phyloP scores from a whole-genome alignment of 1,284 basidiomycete species.

The Pyrrhoderma lamaoense region DNA sequence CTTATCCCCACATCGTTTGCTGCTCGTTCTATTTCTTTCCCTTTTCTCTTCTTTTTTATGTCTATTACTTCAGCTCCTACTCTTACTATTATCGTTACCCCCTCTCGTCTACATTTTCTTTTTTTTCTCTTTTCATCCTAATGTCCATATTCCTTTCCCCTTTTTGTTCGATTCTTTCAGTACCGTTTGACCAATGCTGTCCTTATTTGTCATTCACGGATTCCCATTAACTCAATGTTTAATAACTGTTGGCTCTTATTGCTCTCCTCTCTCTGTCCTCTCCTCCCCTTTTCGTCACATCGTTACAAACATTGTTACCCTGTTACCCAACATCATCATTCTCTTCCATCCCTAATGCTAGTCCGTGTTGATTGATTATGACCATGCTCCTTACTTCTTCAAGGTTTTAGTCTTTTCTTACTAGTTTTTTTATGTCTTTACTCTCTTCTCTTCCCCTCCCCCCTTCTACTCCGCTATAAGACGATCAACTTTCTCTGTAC shows the following conservation, averaged over 20 bases:
- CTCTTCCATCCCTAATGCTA: too few species aligned
- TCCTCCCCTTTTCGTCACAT: too few species aligned
- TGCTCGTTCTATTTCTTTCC: not conserved
- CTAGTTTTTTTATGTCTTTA: not conserved
- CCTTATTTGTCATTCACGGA: too few species aligned
- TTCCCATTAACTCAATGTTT: too few species aligned
- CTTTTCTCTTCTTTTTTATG: not conserved
- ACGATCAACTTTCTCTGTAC: not conserved
- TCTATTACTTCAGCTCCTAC: not conserved
- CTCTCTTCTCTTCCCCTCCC: not conserved
- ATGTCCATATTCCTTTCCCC: too few species aligned
- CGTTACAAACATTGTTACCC: too few species aligned
- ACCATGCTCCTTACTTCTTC: not conserved
- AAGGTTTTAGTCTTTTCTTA: not conserved
- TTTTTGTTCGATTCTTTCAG: too few species aligned
- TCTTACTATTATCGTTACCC: not conserved
- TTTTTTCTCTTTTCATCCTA: not conserved
- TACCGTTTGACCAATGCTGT: too few species aligned
- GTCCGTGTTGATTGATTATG: too few species aligned
- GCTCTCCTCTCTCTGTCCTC: too few species aligned
- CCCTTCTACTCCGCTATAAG: not conserved
- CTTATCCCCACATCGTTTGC: not conserved
- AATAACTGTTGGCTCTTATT: too few species aligned
- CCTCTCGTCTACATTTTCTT: not conserved
- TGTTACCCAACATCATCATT: too few species aligned